A percentile compares a stretch with the other conserved stretches of the same genome.
These are phyloP conservation scores for Platismatia glauca DNA, from an alignment of 495 filamentous ascomycete species.

Conservation along the genomic window DNA sequence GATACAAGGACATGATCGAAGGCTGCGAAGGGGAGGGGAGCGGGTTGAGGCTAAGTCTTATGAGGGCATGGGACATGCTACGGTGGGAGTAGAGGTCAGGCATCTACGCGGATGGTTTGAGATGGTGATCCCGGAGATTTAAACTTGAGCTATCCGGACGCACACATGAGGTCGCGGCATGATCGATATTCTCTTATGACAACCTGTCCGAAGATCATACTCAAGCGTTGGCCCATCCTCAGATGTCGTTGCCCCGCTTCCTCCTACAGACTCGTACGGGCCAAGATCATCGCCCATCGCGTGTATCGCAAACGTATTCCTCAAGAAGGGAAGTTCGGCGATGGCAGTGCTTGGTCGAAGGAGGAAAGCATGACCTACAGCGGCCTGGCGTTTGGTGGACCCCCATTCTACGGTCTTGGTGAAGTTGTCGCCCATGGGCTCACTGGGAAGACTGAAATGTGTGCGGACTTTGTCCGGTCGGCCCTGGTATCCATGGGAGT, in stretches of 20 bases:
- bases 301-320: background rate
- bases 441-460: too few species aligned
- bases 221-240: background rate
- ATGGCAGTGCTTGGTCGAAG: too few species aligned
- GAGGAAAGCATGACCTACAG: too few species aligned
- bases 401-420: too few species aligned
- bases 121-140: background rate
- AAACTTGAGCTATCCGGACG: background rate
- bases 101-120: slow-evolving; percentile 9
- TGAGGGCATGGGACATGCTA: slow-evolving; percentile 13
- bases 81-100: slow-evolving; percentile 8
- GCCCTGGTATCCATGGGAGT: too few species aligned
- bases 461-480: too few species aligned
- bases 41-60: slow-evolving; percentile 8
- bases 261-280: background rate
- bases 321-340: too few species aligned
- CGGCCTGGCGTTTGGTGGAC: too few species aligned
- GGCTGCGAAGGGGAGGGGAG: slow-evolving; percentile 1
- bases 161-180: background rate
- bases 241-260: background rate
- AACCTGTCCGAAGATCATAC: background rate
- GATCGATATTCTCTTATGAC: background rate
- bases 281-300: background rate
- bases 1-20: slow-evolving; percentile 5
- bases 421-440: too few species aligned